Base-by-base conservation (phyloP, 805 yeast species). In the Wickerhamiella siamensis region DNA sequence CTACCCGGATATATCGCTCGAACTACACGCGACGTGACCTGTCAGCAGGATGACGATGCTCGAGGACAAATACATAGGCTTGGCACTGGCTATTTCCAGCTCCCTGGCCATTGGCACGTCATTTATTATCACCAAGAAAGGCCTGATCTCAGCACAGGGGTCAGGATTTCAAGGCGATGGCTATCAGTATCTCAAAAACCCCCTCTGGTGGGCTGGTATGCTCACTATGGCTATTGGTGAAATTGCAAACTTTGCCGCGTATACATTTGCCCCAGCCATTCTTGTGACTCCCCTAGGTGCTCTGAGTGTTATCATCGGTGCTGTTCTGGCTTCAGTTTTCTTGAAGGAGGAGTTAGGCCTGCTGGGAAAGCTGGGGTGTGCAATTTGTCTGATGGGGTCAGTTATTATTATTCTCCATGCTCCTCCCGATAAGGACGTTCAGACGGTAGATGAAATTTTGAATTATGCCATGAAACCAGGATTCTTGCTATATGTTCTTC, bases 181-280 rank as follows among this genome's bases (percentile, higher is more conserved):
- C n/a, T 75, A 69, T 55, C 76, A 79, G 52, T 84, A 84, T 56
- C 64, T 84, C 48, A 75, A 71, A 50, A 83, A 81, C 58, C 95
- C 95, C 10, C 72, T 83, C 31, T 84, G 95, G 95, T 82, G 94
- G 83, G 82, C 88, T 0, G 95, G 95, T 10, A 86, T 86, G 71
- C 54, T 76, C 24, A 76, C 93, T 38, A 65, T 84, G 95, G 94
- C 91, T 2, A 62, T 84, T 18, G 95, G 95, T 4, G 95, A 84
- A 57, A 63, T 84, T 33, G 94, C 95, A 44, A 84, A 84, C 57
- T 84, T 84, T 57, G 95, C 95, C 3, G 95, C 95, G 0, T 84
- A 84, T 57, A 84, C 95, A 1, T 84, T 84, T 69, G 95, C 95
- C 0, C 95, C 95, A 3, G 93, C 95, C 1, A 81, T 86, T 48